Percentiles rank a stretch among this genome's conserved stretches.
These are phyloP conservation scores for Ophiostoma sp. DNA, from an alignment of 2,329 filamentous ascomycete species.

Conservation along the genomic window DNA sequence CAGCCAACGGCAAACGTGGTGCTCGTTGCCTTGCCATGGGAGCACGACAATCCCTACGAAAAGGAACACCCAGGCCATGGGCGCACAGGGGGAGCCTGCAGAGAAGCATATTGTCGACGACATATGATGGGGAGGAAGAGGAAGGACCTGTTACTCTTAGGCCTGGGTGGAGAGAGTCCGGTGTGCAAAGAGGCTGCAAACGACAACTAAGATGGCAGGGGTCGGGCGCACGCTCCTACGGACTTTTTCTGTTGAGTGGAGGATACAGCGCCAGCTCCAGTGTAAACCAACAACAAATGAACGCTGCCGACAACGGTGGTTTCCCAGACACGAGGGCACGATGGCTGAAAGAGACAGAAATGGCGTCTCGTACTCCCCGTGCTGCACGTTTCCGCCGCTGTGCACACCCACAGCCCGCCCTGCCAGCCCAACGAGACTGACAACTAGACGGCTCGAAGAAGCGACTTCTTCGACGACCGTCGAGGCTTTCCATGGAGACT, in stretches of 20 bases:
- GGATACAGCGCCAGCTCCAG: background rate
- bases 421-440: background rate
- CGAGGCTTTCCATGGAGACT: background rate
- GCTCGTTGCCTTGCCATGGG: background rate
- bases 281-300: background rate
- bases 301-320: background rate
- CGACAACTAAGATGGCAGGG: background rate
- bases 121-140: background rate
- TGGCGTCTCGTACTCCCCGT: background rate
- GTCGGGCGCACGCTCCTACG: background rate
- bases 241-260: background rate
- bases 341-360: background rate
- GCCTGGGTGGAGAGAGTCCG: background rate
- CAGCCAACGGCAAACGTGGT: conserved; percentile 5
- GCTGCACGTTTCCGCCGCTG: conserved; percentile 4
- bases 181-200: too few relatives aligned
- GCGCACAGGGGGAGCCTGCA: conserved; percentile 6
- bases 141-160: background rate
- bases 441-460: background rate
- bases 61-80: background rate
- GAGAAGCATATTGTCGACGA: background rate
- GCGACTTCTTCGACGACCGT: background rate
- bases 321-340: background rate
- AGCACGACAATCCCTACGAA: background rate
- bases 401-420: background rate